Conservation (phyloP, 495 filamentous ascomycete species). For the Talaromyces thailandensis region DNA sequence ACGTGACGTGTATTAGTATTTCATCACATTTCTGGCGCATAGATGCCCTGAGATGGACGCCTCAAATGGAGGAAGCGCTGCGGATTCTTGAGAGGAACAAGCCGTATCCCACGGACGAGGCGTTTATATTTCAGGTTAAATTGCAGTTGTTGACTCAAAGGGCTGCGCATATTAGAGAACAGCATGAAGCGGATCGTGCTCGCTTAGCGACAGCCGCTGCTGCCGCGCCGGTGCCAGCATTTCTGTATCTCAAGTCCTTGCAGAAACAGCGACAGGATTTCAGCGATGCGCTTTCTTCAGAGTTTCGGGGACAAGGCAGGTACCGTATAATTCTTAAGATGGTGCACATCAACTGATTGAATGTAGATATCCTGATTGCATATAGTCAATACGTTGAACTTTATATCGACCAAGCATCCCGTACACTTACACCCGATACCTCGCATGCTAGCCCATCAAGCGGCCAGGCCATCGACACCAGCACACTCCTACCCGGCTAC, state of each 20-base stretch:
- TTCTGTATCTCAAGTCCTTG: slow-evolving; percentile 19
- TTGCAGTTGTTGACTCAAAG: slow-evolving; percentile 18
- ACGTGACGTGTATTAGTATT: slow-evolving; percentile 12
- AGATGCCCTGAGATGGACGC: slow-evolving; percentile 19
- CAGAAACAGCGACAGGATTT: slow-evolving; percentile 16
- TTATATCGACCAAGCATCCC: slow-evolving; percentile 25
- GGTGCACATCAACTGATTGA: slow-evolving; percentile 4
- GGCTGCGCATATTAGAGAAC: slow-evolving; percentile 16
- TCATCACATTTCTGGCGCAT: slow-evolving; percentile 19
- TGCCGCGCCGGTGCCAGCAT: slow-evolving; percentile 9
- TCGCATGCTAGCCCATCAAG: slow-evolving; percentile 10
- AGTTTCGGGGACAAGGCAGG: slow-evolving; percentile 15
- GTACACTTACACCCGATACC: slow-evolving; percentile 14
- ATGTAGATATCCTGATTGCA: slow-evolving; percentile 18
- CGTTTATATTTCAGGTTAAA: slow-evolving; percentile 20
- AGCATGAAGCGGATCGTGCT: slow-evolving; percentile 13
- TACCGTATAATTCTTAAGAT: too few species aligned
- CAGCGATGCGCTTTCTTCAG: slow-evolving; percentile 9
- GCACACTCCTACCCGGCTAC: slow-evolving; percentile 13
- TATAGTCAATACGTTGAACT: slow-evolving; percentile 27
- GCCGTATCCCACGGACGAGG: slow-evolving; percentile 12
- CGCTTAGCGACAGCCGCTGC: slow-evolving; percentile 5
- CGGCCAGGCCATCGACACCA: neutral
- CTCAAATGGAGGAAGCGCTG: slow-evolving; percentile 21
- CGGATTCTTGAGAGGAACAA: slow-evolving; percentile 11